A percentile compares a stretch with the other conserved stretches of the same genome.
phyloP scores from a whole-genome alignment of 2,329 filamentous ascomycete species.

The Fusarium torulosum region DNA sequence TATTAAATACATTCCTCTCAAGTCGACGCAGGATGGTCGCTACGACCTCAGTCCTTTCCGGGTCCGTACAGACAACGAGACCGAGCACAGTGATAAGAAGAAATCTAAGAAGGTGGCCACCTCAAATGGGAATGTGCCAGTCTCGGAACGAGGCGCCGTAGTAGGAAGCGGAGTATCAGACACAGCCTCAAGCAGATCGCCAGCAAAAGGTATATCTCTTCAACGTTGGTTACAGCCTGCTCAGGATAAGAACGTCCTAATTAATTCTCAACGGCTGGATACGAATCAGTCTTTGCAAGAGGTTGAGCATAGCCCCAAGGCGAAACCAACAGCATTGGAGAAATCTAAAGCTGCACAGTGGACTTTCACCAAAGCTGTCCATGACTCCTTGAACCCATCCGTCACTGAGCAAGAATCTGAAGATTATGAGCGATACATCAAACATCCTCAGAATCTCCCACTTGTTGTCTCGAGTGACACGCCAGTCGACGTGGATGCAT shows the following conservation, averaged over 20 bases:
- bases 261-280: conserved; percentile 28
- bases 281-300: conserved; percentile 33
- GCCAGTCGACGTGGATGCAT: conserved; percentile 68
- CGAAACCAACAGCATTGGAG: conserved; percentile 72
- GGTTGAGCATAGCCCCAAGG: conserved; percentile 51
- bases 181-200: conserved; percentile 54
- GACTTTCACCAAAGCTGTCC: conserved; percentile 88
- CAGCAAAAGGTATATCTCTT: conserved; percentile 64
- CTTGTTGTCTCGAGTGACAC: conserved; percentile 80
- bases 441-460: conserved; percentile 88
- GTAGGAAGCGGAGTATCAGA: conserved; percentile 58
- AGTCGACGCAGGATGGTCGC: conserved; percentile 76
- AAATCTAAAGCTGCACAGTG: conserved; percentile 87
- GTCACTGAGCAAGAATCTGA: conserved; percentile 81
- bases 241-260: conserved; percentile 52
- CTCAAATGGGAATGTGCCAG: conserved; percentile 70
- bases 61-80: conserved; percentile 74
- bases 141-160: conserved; percentile 44
- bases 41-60: conserved; percentile 92
- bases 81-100: conserved; percentile 71
- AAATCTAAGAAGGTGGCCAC: conserved; percentile 75
- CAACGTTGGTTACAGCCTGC: conserved; percentile 72
- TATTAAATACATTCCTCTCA: conserved; percentile 83
- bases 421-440: conserved; percentile 90
- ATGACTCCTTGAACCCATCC: conserved; percentile 86